A percentile compares a stretch with the other conserved stretches of the same genome.
Evolutionary conservation across 306 rosid genomes (phyloP).

Genomic region (Trifolium subterraneum): DNA sequence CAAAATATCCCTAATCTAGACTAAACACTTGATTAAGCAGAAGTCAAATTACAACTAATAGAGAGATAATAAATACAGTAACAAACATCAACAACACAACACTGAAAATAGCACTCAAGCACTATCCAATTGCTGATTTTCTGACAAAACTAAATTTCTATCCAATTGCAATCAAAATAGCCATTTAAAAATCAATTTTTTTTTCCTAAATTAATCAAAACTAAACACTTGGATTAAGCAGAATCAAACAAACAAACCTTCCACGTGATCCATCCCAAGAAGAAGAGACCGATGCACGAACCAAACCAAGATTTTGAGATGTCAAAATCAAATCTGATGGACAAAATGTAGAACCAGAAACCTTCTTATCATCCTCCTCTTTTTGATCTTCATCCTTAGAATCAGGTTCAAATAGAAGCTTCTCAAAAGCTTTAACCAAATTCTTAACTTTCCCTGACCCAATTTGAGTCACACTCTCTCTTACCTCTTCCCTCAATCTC

Average conservation of each 20-base stretch:
- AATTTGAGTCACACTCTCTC: conserved; percentile 62
- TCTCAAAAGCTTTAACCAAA: conserved; percentile 90
- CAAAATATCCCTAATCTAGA: no score
- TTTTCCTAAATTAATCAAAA: background rate
- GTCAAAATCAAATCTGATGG: conserved; percentile 65
- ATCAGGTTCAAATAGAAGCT: conserved; percentile 56
- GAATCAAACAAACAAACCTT: conserved; percentile 59
- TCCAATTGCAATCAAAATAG: background rate
- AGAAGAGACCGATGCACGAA: conserved; percentile 57
- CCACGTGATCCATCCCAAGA: conserved; percentile 76
- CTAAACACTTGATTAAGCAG: no score
- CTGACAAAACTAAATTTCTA: background rate
- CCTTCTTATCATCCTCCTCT: conserved; percentile 43
- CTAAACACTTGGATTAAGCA: background rate
- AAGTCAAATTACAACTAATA: no score
- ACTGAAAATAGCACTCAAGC: no score
- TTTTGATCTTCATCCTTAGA: conserved; percentile 48
- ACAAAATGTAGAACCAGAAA: conserved; percentile 57
- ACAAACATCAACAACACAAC: no score
- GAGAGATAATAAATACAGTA: no score
- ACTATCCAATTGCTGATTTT: no score
- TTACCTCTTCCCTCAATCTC: conserved; percentile 66
- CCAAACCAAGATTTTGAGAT: conserved; percentile 74
- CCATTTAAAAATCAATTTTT: background rate
- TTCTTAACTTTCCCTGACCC: conserved; percentile 78